A percentile compares a stretch with the other conserved stretches of the same genome.
Evolutionary conservation across 257 asterid genomes (phyloP).

Genomic region (Leonotis leonurus): DNA sequence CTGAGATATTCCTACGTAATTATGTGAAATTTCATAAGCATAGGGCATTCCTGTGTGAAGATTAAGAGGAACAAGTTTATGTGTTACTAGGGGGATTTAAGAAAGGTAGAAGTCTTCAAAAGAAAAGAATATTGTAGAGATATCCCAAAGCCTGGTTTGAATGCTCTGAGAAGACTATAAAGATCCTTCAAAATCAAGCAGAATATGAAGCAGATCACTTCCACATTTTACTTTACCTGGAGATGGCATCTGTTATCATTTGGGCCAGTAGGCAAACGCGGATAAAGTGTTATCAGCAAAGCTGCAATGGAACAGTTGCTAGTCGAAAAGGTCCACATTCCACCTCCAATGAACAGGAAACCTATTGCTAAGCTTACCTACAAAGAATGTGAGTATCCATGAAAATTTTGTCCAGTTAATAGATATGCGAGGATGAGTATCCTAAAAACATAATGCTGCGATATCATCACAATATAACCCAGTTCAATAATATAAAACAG

Average conservation of each 20-base stretch:
- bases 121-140: neutral
- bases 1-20: neutral
- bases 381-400: slow-evolving; percentile 17
- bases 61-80: neutral
- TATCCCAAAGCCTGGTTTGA: neutral
- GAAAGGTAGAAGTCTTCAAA: neutral
- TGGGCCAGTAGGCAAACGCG: slow-evolving; percentile 93
- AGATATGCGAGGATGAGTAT: neutral
- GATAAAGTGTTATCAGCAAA: slow-evolving; percentile 81
- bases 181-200: neutral
- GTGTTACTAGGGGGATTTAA: neutral
- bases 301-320: slow-evolving; percentile 85
- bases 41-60: neutral
- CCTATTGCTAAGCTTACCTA: slow-evolving; percentile 95
- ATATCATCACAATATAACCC: neutral
- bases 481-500: neutral
- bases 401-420: neutral
- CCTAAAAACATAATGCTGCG: neutral
- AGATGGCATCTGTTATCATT: slow-evolving; percentile 98
- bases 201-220: neutral
- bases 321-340: slow-evolving; percentile 90
- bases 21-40: neutral
- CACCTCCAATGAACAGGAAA: slow-evolving; percentile 96
- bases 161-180: neutral
- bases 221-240: slow-evolving; percentile 56